Evolutionary conservation across 2,329 filamentous ascomycete species (phyloP).

Genomic region (Ceratocystis ficicola): DNA sequence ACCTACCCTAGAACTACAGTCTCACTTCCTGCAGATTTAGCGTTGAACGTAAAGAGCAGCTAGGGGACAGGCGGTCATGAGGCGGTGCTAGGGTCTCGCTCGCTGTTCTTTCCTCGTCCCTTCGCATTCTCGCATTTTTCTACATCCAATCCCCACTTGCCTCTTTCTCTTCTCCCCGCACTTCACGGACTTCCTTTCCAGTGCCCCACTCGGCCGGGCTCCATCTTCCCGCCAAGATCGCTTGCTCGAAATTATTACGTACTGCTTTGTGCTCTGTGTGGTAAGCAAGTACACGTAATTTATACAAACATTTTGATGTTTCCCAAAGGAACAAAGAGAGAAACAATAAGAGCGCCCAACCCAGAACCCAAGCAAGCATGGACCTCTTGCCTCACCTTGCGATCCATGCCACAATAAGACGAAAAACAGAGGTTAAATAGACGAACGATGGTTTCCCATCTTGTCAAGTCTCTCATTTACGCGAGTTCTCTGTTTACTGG

Average conservation of each 20-base stretch:
- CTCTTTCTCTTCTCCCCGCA: background rate
- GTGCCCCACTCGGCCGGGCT: background rate
- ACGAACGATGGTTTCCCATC: background rate
- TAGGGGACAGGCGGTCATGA: background rate
- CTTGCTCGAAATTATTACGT: background rate
- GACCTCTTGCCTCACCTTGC: background rate
- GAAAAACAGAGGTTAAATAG: constrained; percentile 1
- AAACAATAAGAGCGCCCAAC: background rate
- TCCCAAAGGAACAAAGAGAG: background rate
- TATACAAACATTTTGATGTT: background rate
- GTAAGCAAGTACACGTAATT: no score
- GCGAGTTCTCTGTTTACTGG: background rate
- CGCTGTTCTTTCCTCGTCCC: background rate
- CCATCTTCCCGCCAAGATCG: background rate
- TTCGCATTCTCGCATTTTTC: background rate
- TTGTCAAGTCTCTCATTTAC: background rate
- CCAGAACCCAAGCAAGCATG: background rate
- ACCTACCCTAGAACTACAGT: no score
- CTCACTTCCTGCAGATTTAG: background rate
- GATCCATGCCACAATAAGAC: background rate
- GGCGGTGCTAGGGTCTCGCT: background rate
- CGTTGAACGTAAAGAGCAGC: background rate
- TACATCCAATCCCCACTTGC: background rate
- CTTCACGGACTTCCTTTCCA: background rate
- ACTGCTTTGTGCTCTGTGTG: no score